Evolutionary conservation across 2,329 filamentous ascomycete genomes (phyloP).

Genomic region (Penicillium glabrum): DNA sequence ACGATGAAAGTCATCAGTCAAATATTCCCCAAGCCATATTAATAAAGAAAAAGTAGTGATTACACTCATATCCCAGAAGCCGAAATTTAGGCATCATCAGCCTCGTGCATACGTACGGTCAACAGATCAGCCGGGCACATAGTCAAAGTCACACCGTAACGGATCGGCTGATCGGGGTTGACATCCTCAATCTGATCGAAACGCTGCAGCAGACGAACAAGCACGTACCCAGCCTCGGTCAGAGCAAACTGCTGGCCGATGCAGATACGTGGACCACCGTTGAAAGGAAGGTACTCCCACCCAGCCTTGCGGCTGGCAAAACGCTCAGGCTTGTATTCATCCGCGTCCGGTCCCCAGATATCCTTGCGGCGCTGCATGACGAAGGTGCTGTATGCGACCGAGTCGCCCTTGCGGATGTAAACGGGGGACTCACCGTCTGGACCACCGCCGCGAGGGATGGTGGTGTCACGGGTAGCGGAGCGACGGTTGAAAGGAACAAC

Average conservation of each 20-base stretch:
- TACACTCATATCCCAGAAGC: not conserved
- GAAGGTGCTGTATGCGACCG: constrained; percentile 66
- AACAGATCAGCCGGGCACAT: constrained; percentile 28
- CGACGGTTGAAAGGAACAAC: constrained; percentile 49
- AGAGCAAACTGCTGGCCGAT: constrained; percentile 80
- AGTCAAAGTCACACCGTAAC: constrained; percentile 26
- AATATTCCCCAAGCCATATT: not conserved
- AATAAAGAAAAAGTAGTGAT: not conserved
- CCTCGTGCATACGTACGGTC: constrained; percentile 33
- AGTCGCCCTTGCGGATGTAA: constrained; percentile 64
- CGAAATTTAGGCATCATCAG: constrained; percentile 13
- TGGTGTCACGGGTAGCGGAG: constrained; percentile 41
- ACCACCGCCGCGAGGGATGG: constrained; percentile 57
- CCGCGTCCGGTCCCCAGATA: constrained; percentile 48
- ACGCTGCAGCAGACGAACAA: constrained; percentile 70
- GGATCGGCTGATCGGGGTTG: constrained; percentile 16
- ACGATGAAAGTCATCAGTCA: not conserved
- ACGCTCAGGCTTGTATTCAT: constrained; percentile 64
- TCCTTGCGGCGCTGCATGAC: constrained; percentile 69
- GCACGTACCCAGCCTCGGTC: constrained; percentile 66
- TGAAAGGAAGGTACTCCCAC: constrained; percentile 75
- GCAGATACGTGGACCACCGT: constrained; percentile 71
- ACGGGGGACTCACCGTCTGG: constrained; percentile 60
- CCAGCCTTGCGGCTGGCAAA: constrained; percentile 66
- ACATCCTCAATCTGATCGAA: constrained; percentile 61